Evolutionary conservation across 2,329 filamentous ascomycete species (phyloP), one percentile per base, ranked within the genome.

Genomic region (Penicillium sp.): DNA sequence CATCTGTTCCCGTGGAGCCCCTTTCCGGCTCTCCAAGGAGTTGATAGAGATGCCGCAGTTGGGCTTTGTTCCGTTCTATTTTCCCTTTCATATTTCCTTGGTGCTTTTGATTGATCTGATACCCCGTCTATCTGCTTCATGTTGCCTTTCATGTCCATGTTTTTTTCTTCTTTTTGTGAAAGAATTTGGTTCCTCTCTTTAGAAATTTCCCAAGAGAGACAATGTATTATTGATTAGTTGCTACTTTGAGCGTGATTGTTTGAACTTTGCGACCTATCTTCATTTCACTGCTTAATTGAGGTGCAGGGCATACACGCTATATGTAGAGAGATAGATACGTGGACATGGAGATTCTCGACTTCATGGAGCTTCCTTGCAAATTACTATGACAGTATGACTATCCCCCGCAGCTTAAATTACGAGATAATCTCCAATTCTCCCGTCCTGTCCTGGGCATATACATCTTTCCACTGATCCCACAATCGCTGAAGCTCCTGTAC

Each of bases 401-500:
- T 10, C 22, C 24, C 1, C 4, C 6, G 1, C 16, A 3, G 43
- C 4, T 53, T 24, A 55, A 54, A 54, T 68, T 56, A 79, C 46
- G 76, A 71, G 47, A 77, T 69, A 50, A 81, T 79, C 56, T 80
- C 74, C 51, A 82, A 67, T 55, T 82, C 79, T 13, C 74, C 75
- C 6, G 64, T 69, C 54, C 78, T 71, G 36, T 80, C 75, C 37
- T 69, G 72, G 5, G 78, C 77, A 71, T 79, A 82, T 13, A 74
- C 70, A 63, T 81, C 78, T 60, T 77, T 80, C 71, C 77, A 79
- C 56, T 76, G 71, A 52, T 80, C 75, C 79, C 80, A 82, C 50
- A 82, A 55, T 47, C 77, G 71, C 55, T 71, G 66, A 58, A 82
- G 60, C 60, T 81, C 94, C 31, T 83, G 78, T 1, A 95, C 84